Evolutionary conservation across 345 rosid species (phyloP).

Genomic region (Rhodomyrtus tomentosa): DNA sequence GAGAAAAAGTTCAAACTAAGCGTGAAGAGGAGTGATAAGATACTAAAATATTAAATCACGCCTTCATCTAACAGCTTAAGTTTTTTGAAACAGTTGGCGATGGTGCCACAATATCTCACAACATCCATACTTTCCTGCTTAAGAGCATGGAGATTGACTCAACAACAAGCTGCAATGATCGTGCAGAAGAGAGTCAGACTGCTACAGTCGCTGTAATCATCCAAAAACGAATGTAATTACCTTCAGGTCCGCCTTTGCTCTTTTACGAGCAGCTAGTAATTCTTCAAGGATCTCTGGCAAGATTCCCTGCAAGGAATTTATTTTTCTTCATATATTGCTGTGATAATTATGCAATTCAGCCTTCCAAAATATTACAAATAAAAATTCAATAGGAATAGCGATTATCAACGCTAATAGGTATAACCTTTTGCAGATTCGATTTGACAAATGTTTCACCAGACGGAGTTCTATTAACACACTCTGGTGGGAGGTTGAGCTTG

Average conservation of each 20-base stretch:
- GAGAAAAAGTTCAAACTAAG: too few relatives aligned
- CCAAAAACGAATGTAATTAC: conserved; percentile 16
- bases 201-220: background rate
- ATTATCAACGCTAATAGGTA: background rate
- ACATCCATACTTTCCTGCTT: background rate
- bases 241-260: conserved; percentile 96
- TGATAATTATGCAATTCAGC: background rate
- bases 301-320: conserved; percentile 54
- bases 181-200: background rate
- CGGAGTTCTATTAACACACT: conserved; percentile 77
- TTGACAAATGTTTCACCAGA: conserved; percentile 93
- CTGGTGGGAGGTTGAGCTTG: conserved; percentile 76
- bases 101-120: too few relatives aligned
- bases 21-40: too few relatives aligned
- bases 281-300: conserved; percentile 99
- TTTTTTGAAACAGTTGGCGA: too few relatives aligned
- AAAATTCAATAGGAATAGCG: background rate
- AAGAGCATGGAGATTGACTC: background rate
- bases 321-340: background rate
- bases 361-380: background rate
- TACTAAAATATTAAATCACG: too few relatives aligned
- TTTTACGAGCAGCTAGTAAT: conserved; percentile 77
- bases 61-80: too few relatives aligned
- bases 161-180: background rate
- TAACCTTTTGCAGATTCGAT: conserved; percentile 75